Conservation (phyloP, 371 early-diverging fungal genomes). For the Catenaria anguillulae region DNA sequence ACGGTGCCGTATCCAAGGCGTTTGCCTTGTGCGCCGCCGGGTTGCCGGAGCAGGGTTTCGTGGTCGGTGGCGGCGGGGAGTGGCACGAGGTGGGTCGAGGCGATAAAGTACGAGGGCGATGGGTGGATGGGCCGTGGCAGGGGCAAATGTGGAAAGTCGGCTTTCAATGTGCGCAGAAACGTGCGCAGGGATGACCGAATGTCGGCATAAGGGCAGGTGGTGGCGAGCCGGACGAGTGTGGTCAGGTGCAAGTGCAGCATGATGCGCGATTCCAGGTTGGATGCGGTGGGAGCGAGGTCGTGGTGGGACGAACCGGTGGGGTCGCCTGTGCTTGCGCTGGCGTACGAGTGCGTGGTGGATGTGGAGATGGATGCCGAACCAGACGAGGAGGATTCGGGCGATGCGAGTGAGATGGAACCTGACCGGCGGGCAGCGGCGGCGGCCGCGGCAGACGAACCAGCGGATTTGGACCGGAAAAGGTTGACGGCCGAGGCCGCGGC, state of each 20-base stretch:
- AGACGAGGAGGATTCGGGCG: neutral
- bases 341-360: neutral
- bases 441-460: neutral
- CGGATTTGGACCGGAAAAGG: neutral
- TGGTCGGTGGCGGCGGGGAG: slow-evolving; percentile 20
- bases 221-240: slow-evolving; percentile 35
- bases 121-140: slow-evolving; percentile 34
- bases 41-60: neutral
- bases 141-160: slow-evolving; percentile 23
- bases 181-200: slow-evolving; percentile 34
- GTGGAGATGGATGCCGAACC: neutral
- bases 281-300: slow-evolving; percentile 10
- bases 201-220: slow-evolving; percentile 41
- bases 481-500: neutral
- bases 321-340: slow-evolving; percentile 16
- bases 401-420: neutral
- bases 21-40: neutral
- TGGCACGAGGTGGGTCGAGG: slow-evolving; percentile 27
- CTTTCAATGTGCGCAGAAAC: slow-evolving; percentile 28
- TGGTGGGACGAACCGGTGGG: neutral
- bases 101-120: slow-evolving; percentile 45
- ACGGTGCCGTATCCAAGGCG: neutral
- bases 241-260: slow-evolving; percentile 24
- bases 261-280: slow-evolving; percentile 12
- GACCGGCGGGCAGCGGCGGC: too few species aligned